Percentiles rank a stretch among this genome's conserved stretches.
These are phyloP conservation scores for Daedalea quercina DNA, from an alignment of 768 basidiomycete species.

Conservation along the genomic window DNA sequence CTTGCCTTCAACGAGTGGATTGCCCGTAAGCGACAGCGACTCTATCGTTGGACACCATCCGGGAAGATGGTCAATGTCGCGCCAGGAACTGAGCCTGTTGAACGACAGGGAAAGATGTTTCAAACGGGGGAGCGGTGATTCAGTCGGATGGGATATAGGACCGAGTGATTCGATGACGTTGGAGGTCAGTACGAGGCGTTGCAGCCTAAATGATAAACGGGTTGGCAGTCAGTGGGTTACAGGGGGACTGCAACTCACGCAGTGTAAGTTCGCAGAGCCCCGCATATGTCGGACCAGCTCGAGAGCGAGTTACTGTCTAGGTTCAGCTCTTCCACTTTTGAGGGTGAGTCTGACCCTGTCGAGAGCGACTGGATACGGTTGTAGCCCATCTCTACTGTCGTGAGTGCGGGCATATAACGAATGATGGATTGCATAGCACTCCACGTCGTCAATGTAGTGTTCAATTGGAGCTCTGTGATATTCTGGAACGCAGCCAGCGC, in stretches of 20 bases:
- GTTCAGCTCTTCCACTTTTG: conserved; percentile 46
- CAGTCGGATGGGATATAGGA: background rate
- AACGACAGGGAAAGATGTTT: conserved; percentile 57
- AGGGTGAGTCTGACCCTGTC: conserved; percentile 9
- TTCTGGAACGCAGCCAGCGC: conserved; percentile 39
- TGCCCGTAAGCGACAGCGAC: conserved; percentile 53
- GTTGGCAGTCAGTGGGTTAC: background rate
- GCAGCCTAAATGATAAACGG: conserved; percentile 37
- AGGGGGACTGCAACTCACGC: conserved; percentile 32
- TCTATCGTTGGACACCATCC: conserved; percentile 65
- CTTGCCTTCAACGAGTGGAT: conserved; percentile 55
- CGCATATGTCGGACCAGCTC: conserved; percentile 48
- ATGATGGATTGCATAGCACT: conserved; percentile 48
- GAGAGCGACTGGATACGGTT: conserved; percentile 44
- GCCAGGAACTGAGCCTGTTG: conserved; percentile 56
- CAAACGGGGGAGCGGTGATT: conserved; percentile 27
- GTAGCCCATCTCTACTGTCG: conserved; percentile 61
- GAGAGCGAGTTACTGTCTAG: conserved; percentile 60
- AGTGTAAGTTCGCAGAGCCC: conserved; percentile 36
- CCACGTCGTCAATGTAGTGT: conserved; percentile 70
- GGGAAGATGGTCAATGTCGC: conserved; percentile 55
- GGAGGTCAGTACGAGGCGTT: conserved; percentile 57
- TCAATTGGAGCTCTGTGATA: conserved; percentile 66
- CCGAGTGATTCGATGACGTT: conserved; percentile 49
- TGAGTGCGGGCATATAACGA: conserved; percentile 46